A percentile compares a stretch with the other conserved stretches of the same genome.
These are phyloP conservation scores for Calonectria montana DNA, from an alignment of 2,329 filamentous ascomycete species.

Conservation along the genomic window DNA sequence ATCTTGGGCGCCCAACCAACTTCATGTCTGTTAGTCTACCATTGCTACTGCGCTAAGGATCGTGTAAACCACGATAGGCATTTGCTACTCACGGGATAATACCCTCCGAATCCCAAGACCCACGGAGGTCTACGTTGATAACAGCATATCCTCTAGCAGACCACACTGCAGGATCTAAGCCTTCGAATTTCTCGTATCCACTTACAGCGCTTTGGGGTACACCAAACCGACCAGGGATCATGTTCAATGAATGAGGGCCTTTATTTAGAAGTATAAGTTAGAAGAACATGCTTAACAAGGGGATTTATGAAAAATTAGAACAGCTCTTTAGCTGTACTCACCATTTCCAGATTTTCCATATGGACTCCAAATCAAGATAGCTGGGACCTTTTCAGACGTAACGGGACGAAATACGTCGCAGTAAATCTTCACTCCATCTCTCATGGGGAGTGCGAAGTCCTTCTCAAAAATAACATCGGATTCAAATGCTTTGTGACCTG, in stretches of 20 bases:
- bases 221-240: conserved; percentile 9
- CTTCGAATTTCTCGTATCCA: conserved; percentile 14
- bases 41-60: background rate
- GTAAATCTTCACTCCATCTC: background rate
- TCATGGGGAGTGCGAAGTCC: background rate
- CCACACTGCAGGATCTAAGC: conserved; percentile 22
- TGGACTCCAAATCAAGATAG: background rate
- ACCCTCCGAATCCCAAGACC: conserved; percentile 6
- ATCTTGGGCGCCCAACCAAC: conserved; percentile 1
- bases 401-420: background rate
- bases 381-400: background rate
- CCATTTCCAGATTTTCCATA: background rate
- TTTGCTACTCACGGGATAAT: conserved; percentile 2
- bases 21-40: background rate
- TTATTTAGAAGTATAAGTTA: background rate
- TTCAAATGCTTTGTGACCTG: background rate
- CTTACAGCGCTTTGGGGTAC: background rate
- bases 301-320: no score
- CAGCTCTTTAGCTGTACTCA: background rate
- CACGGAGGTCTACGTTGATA: conserved; percentile 6
- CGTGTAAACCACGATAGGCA: background rate
- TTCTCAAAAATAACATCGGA: background rate
- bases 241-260: background rate
- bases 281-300: no score
- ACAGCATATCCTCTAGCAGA: conserved; percentile 20